A percentile compares a stretch with the other conserved stretches of the same genome.
These are phyloP conservation scores for Hericium erinaceus DNA, from an alignment of 768 basidiomycete species.

Conservation along the genomic window DNA sequence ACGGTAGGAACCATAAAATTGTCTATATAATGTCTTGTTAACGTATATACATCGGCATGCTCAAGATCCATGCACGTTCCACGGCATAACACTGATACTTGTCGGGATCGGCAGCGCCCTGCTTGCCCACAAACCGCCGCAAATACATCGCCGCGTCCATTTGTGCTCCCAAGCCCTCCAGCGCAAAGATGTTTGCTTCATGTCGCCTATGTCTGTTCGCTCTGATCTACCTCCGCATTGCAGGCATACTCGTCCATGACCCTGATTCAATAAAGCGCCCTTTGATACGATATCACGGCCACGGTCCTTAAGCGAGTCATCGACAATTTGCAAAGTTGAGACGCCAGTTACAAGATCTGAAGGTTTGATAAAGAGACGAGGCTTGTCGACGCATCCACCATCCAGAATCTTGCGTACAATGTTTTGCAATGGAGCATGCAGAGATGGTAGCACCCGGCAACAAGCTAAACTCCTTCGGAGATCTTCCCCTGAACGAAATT, in stretches of 20 bases:
- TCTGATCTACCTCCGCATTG: conserved; percentile 57
- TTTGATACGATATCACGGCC: conserved; percentile 58
- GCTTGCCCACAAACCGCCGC: conserved; percentile 54
- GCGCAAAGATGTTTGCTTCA: conserved; percentile 26
- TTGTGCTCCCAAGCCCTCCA: conserved; percentile 60
- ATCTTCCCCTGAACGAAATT: conserved; percentile 35
- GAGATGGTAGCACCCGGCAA: conserved; percentile 45
- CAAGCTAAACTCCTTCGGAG: conserved; percentile 43
- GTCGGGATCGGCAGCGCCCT: not conserved
- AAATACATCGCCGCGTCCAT: conserved; percentile 56
- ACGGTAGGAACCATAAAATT: too few relatives aligned
- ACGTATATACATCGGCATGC: not conserved
- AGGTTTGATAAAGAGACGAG: conserved; percentile 64
- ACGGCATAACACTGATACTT: conserved; percentile 7
- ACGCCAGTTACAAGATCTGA: conserved; percentile 61
- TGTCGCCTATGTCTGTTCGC: conserved; percentile 18
- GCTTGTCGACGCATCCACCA: conserved; percentile 48
- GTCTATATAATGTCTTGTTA: not conserved
- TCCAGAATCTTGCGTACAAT: conserved; percentile 37
- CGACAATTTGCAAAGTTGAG: conserved; percentile 30
- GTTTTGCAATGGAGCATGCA: conserved; percentile 34
- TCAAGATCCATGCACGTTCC: too few relatives aligned
- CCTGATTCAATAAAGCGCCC: conserved; percentile 34
- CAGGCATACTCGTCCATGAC: conserved; percentile 37
- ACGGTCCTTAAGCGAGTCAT: conserved; percentile 28